Percentiles rank a stretch among this genome's conserved stretches.
Conservation (phyloP, 257 asterid species). For the Catharanthus roseus region DNA sequence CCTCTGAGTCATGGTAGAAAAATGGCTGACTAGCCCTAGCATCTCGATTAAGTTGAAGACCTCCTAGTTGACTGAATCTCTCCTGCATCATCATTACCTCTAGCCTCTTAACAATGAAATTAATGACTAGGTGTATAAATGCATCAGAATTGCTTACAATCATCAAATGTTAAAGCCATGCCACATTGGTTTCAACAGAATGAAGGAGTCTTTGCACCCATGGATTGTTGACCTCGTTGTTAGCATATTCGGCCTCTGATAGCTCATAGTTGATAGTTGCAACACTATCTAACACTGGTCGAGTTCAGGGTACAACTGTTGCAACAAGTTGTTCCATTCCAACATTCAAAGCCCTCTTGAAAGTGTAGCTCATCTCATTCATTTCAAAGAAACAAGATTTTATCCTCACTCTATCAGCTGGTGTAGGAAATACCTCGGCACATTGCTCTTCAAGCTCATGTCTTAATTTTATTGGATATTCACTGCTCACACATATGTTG, state of each 20-base stretch:
- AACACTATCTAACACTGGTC: conserved; percentile 76
- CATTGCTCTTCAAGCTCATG: conserved; percentile 96
- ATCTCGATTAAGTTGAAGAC: conserved; percentile 95
- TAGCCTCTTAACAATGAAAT: conserved; percentile 82
- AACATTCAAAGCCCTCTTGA: conserved; percentile 58
- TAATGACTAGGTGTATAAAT: conserved; percentile 69
- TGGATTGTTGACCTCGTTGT: conserved; percentile 91
- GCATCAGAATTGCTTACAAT: conserved; percentile 72
- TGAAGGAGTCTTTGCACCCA: conserved; percentile 99
- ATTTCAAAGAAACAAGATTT: conserved; percentile 86
- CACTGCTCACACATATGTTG: conserved; percentile 91
- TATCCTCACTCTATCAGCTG: conserved; percentile 75
- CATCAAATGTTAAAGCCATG: conserved; percentile 87
- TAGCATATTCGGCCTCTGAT: conserved; percentile 94
- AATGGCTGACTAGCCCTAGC: conserved; percentile 83
- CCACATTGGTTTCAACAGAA: conserved; percentile 71
- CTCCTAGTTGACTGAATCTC: conserved; percentile 94
- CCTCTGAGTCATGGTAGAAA: conserved; percentile 89
- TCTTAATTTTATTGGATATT: conserved; percentile 71
- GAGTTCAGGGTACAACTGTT: conserved; percentile 69
- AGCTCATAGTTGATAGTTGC: conserved; percentile 85
- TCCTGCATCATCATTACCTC: conserved; percentile 97
- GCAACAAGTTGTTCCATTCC: conserved; percentile 86
- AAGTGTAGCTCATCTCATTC: conserved; percentile 72
- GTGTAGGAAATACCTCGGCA: conserved; percentile 76